Evolutionary conservation across 257 asterid species (phyloP).

Genomic region (Solanum ahanhuiri): DNA sequence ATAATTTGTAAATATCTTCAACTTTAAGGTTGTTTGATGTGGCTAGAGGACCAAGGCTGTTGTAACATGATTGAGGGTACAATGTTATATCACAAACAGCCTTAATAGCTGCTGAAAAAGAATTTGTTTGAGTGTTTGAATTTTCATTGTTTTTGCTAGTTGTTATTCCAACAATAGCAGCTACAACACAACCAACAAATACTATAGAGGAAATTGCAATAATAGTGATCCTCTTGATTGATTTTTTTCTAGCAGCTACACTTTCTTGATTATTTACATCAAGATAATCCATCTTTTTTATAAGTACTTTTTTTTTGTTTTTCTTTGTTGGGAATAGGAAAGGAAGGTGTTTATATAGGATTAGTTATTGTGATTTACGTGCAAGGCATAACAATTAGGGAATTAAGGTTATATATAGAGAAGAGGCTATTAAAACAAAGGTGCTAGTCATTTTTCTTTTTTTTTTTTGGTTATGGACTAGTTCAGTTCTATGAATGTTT

Average conservation of each 20-base stretch:
- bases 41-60: constrained; percentile 19
- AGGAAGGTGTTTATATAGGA: background rate
- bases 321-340: background rate
- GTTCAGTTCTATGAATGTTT: background rate
- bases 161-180: constrained; percentile 5
- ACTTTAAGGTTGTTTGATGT: constrained; percentile 18
- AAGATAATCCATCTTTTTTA: background rate
- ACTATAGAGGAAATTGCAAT: constrained; percentile 3
- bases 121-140: background rate
- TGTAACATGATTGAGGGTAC: constrained; percentile 34
- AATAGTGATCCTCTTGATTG: background rate
- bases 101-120: constrained; percentile 11
- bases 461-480: background rate
- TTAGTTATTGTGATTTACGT: background rate
- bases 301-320: background rate
- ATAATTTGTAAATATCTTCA: constrained; percentile 29
- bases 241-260: background rate
- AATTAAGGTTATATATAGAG: background rate
- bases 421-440: background rate
- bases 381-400: background rate
- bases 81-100: constrained; percentile 23
- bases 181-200: constrained; percentile 7
- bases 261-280: background rate
- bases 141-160: background rate
- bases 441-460: background rate